A percentile compares a stretch with the other conserved stretches of the same genome.
Evolutionary conservation across 2,329 filamentous ascomycete species (phyloP).

Genomic region (Gaeumannomyces tritici): DNA sequence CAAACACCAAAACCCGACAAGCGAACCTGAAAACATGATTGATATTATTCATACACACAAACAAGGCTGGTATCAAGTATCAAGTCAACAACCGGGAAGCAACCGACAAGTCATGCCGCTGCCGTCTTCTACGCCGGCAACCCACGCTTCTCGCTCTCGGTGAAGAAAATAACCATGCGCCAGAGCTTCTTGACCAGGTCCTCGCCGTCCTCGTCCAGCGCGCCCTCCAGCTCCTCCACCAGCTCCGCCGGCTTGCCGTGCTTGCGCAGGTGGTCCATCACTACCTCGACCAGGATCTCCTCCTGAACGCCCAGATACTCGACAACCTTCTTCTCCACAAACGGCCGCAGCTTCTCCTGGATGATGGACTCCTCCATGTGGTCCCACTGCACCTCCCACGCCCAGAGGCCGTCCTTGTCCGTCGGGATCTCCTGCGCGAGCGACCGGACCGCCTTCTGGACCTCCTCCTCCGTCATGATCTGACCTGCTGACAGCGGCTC

Average conservation of each 20-base stretch:
- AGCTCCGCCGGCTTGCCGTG: constrained; percentile 68
- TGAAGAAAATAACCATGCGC: constrained; percentile 98
- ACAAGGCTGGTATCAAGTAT: neutral
- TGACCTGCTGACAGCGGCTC: constrained; percentile 51
- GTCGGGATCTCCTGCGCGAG: constrained; percentile 85
- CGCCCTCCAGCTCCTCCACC: constrained; percentile 78
- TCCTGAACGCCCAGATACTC: constrained; percentile 96
- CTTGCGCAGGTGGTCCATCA: constrained; percentile 75
- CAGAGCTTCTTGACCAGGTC: constrained; percentile 92
- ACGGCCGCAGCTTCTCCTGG: constrained; percentile 79
- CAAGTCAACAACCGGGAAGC: neutral
- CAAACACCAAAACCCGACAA: no score
- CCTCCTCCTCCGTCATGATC: constrained; percentile 74
- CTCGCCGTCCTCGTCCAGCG: constrained; percentile 90
- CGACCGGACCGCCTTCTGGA: constrained; percentile 69
- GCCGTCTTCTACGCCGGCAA: constrained; percentile 48
- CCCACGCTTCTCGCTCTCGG: constrained; percentile 85
- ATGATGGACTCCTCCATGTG: constrained; percentile 75
- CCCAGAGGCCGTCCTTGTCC: constrained; percentile 78
- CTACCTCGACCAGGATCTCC: constrained; percentile 86
- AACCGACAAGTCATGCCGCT: no score
- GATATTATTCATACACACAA: no score
- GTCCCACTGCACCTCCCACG: constrained; percentile 90
- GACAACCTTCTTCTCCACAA: constrained; percentile 96
- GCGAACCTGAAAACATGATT: no score